These are phyloP conservation scores for Trichosporon inkin DNA, from an alignment of 1,284 basidiomycete species.

Conservation along the genomic window DNA sequence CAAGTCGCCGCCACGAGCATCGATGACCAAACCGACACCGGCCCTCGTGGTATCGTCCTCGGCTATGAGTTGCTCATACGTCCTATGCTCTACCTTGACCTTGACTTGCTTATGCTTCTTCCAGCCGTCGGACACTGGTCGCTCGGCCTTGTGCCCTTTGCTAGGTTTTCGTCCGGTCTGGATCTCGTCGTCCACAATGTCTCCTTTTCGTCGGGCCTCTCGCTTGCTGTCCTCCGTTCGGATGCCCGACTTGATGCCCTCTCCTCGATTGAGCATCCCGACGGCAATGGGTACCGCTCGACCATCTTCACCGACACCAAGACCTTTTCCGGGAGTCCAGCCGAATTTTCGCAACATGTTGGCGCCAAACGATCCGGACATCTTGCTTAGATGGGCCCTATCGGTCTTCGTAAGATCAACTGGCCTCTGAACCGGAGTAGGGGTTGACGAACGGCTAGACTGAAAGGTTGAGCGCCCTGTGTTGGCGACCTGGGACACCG, in stretches of 20 bases:
- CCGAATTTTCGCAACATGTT: constrained; percentile 91
- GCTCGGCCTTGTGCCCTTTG: neutral
- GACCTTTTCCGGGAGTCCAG: constrained; percentile 76
- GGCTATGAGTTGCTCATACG: constrained; percentile 87
- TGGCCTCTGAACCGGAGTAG: constrained; percentile 38
- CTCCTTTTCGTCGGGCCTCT: constrained; percentile 63
- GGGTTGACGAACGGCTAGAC: constrained; percentile 17
- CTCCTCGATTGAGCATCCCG: constrained; percentile 63
- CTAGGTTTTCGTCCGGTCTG: constrained; percentile 8
- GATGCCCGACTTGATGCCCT: constrained; percentile 82
- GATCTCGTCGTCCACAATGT: constrained; percentile 58
- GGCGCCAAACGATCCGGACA: constrained; percentile 72
- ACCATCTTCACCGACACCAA: constrained; percentile 73
- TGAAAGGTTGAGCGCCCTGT: constrained; percentile 10
- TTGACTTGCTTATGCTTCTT: constrained; percentile 73
- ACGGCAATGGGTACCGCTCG: constrained; percentile 83
- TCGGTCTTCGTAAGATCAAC: constrained; percentile 62
- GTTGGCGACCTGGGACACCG: neutral
- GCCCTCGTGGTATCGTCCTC: constrained; percentile 56
- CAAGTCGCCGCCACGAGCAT: constrained; percentile 84
- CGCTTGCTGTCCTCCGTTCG: constrained; percentile 80
- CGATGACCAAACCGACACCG: constrained; percentile 78
- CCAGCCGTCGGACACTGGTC: constrained; percentile 34
- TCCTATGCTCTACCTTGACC: constrained; percentile 81
- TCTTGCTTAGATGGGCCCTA: constrained; percentile 69